Evolutionary conservation across 1,284 basidiomycete species (phyloP), one percentile per base, ranked within the genome.

Genomic region (Fomitopsis palustris): DNA sequence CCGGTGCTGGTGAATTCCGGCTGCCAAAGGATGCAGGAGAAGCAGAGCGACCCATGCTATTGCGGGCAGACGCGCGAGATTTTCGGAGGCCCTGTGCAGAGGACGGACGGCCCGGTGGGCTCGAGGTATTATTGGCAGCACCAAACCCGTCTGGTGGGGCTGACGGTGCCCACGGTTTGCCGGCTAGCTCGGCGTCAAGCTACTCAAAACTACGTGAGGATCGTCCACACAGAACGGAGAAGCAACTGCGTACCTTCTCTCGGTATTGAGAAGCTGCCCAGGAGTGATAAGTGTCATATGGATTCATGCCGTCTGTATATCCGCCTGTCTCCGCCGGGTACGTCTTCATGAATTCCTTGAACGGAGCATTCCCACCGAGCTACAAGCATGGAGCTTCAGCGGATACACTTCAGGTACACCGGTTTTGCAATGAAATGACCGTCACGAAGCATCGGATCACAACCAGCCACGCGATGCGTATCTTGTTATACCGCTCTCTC

Each of bases 231-330:
- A 19, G 45, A 35, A 57, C 25, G 23, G 39, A 53, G 37, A 4
- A 54, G 55, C 60, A 53, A 55, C 57, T n/a, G 17, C 37, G 45
- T 25, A 92, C 93, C 82, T 96, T 97, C 74, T 94, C 90, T 51
- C 91, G 85, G 74, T 96, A 97, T 75, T 96, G 93, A 4, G 89
- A 79, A 1, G 94, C 95, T 4, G 94, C 91, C 93, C 95, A 96
- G 45, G 84, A 91, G 70, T 93, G 92, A 75, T 97, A 97, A 59
- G 88, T 93, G 56, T 95, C 90, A 64, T 88, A 82, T 56, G 90
- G 76, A 59, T 78, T 85, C 74, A 90, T 84, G 55, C 78, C 82
- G 54, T 87, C 84, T 49, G 77, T 84, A 75, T 90, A 93, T 4
- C 92, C 93, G 33, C 90, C 90, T 65, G 83, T 81, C 57, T 88